These are phyloP conservation scores for Fusarium duplospermum DNA, from an alignment of 2,329 filamentous ascomycete genomes.

Conservation along the genomic window DNA sequence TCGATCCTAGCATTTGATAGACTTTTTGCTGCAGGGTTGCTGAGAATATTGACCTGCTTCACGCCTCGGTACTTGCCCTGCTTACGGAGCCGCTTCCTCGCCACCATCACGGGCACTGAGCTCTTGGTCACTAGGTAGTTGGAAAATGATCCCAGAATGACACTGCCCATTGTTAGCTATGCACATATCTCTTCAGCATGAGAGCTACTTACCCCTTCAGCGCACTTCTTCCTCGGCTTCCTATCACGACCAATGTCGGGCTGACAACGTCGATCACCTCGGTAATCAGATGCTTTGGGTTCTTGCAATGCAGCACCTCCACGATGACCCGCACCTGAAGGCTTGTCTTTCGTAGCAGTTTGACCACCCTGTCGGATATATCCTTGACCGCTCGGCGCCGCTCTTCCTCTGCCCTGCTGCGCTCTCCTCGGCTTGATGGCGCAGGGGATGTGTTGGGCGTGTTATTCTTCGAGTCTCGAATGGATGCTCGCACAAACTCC, in stretches of 20 bases:
- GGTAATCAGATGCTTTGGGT: conserved; percentile 93
- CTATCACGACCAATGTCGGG: conserved; percentile 92
- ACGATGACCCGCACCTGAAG: conserved; percentile 93
- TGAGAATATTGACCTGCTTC: conserved; percentile 84
- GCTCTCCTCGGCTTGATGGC: conserved; percentile 61
- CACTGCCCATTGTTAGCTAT: conserved; percentile 66
- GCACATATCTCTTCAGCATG: not conserved
- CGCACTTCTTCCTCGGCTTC: conserved; percentile 89
- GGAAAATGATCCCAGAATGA: conserved; percentile 94
- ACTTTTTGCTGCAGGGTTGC: conserved; percentile 73
- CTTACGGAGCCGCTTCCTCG: conserved; percentile 88
- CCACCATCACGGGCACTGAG: conserved; percentile 97
- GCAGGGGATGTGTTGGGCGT: conserved; percentile 60
- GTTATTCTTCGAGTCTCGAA: conserved; percentile 45
- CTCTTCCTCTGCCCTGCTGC: conserved; percentile 78
- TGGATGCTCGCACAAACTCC: conserved; percentile 49
- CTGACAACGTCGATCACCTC: conserved; percentile 96
- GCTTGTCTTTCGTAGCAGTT: conserved; percentile 87
- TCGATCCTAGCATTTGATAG: conserved; percentile 82
- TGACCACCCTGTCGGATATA: conserved; percentile 87
- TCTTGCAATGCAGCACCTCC: conserved; percentile 98
- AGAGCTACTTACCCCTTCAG: conserved; percentile 81
- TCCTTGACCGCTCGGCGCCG: conserved; percentile 83
- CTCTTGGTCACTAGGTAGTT: conserved; percentile 98
- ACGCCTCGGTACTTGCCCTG: conserved; percentile 84